Base-by-base conservation (phyloP, 139 green algal genomes). In the Zygnema cylindricum region DNA sequence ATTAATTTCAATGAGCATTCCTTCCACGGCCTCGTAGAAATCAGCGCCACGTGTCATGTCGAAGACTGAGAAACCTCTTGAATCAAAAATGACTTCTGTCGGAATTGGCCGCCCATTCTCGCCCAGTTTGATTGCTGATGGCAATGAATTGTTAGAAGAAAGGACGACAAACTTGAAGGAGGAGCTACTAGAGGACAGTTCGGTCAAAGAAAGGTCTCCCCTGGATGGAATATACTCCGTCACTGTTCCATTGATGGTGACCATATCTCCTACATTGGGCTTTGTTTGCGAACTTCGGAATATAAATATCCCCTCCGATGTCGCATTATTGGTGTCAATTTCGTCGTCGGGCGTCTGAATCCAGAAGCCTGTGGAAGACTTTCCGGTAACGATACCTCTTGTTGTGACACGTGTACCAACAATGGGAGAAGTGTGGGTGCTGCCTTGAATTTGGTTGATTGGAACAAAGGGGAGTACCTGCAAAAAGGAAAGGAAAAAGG, bases 261-360 rank as follows among this genome's bases (percentile, higher is more conserved):
- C 57, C 30, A 73, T 35, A 30, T 73, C 57, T 25, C 57, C 57
- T 35, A 73, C 57, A 35, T 25, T 73, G 30, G 57, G 57, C 57
- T 73, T 73, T 30, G 57, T 30, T 25, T 30, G 30, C 57, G 25
- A 35, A 35, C 30, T 73, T 25, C 57, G 30, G 57, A 30, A 25
- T 25, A 73, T 35, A 25, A n/a, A n/a, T n/a, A n/a, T n/a, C n/a
- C n/a, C n/a, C n/a, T n/a, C n/a, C n/a, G n/a, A n/a, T n/a, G n/a
- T 35, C 57, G 30, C 25, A 73, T 30, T 73, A 30, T 73, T 30
- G 57, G 25, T 73, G 57, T 73, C 57, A 25, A 73, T 30, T 30
- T 73, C 30, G 57, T 30, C 57, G 57, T 73, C 57, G 57, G 57
- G 57, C 57, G 57, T 73, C 57, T 73, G 57, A 30, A 73, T 73